Conservation (phyloP, 2,329 filamentous ascomycete genomes). For the Geosmithia flava region DNA sequence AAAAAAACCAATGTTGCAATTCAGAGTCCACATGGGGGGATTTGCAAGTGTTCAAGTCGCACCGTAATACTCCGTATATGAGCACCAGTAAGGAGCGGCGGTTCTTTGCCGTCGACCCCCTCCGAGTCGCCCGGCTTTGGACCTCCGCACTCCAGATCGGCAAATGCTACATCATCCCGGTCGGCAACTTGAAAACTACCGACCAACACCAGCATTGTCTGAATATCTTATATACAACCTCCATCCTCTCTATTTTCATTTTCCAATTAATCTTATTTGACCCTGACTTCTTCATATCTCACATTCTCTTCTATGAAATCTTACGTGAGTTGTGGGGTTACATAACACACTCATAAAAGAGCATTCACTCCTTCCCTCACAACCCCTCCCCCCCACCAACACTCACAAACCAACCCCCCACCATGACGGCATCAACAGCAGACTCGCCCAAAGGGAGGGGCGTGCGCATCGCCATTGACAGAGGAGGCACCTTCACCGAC, state of each 20-base stretch:
- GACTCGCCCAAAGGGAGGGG: slow-evolving; percentile 18
- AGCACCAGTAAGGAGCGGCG: neutral
- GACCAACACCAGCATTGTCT: neutral
- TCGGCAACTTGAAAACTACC: neutral
- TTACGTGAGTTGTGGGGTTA: neutral
- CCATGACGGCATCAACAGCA: neutral
- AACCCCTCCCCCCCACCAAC: neutral
- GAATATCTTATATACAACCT: neutral
- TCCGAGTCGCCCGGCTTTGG: neutral
- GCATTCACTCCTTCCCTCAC: neutral
- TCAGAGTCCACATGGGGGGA: no score
- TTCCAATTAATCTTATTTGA: neutral
- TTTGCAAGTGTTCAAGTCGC: no score
- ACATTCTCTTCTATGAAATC: no score
- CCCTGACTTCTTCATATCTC: no score
- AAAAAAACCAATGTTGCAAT: no score
- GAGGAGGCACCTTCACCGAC: slow-evolving; percentile 87
- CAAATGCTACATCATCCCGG: neutral
- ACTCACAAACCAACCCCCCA: neutral
- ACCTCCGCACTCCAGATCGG: neutral
- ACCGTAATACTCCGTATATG: neutral
- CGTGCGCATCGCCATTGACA: slow-evolving; percentile 64
- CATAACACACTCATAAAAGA: no score
- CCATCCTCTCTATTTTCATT: neutral
- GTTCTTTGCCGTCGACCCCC: neutral